These are phyloP conservation scores for Ustilago esculenta DNA, from an alignment of 1,284 basidiomycete genomes.

Conservation along the genomic window DNA sequence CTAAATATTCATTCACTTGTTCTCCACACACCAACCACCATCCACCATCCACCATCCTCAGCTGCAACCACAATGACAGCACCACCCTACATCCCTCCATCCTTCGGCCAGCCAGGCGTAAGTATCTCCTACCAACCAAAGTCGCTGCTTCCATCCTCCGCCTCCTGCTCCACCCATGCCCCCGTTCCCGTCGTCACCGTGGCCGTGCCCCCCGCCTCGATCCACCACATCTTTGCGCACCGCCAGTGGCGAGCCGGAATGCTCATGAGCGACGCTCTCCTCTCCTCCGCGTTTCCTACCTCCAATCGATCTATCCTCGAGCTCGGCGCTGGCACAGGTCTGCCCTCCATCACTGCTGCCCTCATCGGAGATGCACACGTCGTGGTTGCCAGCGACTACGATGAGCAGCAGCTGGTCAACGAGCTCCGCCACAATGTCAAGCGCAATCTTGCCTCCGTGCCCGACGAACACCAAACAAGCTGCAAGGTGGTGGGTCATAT, in stretches of 20 bases:
- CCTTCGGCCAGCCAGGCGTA: slow-evolving; percentile 49
- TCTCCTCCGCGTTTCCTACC: slow-evolving; percentile 42
- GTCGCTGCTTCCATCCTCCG: slow-evolving; percentile 5
- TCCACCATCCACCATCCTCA: not conserved
- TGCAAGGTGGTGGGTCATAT: slow-evolving; percentile 56
- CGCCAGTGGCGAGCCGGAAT: slow-evolving; percentile 66
- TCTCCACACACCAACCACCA: not conserved
- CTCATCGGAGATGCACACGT: slow-evolving; percentile 13
- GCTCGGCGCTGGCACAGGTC: slow-evolving; percentile 60
- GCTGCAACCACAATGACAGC: not conserved
- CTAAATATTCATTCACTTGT: too few species aligned
- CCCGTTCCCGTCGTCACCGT: slow-evolving; percentile 36
- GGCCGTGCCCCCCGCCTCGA: slow-evolving; percentile 57
- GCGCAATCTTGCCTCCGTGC: slow-evolving; percentile 10
- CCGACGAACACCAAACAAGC: not conserved
- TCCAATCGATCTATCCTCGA: slow-evolving; percentile 44
- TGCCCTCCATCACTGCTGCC: slow-evolving; percentile 58
- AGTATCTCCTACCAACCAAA: slow-evolving; percentile 50
- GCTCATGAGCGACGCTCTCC: slow-evolving; percentile 60
- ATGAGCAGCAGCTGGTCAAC: slow-evolving; percentile 55
- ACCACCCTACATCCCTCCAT: slow-evolving; percentile 36
- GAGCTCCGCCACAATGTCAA: slow-evolving; percentile 54
- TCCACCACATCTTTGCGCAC: slow-evolving; percentile 64
- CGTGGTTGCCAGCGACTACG: slow-evolving; percentile 63
- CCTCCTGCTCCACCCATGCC: not conserved